Percentiles rank a stretch among this genome's conserved stretches.
phyloP scores from a whole-genome alignment of 2,329 filamentous ascomycete genomes.

The Alternaria incomplexa region DNA sequence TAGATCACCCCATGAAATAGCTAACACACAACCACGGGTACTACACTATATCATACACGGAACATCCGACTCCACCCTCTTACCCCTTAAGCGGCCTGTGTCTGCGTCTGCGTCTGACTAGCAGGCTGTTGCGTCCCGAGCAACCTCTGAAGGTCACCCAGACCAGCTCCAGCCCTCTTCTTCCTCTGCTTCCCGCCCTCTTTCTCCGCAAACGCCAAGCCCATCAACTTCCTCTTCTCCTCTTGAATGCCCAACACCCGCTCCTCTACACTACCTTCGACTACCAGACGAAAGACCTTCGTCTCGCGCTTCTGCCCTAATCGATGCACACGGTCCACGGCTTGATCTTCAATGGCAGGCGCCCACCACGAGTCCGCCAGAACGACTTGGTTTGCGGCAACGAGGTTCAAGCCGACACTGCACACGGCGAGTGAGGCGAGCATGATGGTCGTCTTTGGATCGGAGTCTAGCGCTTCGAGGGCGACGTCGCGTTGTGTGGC shows the following conservation, averaged over 20 bases:
- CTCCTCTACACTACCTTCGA: slow-evolving; percentile 82
- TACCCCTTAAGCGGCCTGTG: not conserved
- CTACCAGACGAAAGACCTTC: slow-evolving; percentile 80
- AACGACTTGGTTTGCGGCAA: slow-evolving; percentile 84
- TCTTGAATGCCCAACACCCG: slow-evolving; percentile 78
- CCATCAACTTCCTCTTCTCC: slow-evolving; percentile 79
- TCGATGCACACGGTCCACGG: slow-evolving; percentile 84
- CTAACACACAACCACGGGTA: not conserved
- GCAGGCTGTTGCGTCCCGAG: slow-evolving; percentile 31
- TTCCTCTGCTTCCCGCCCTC: slow-evolving; percentile 59
- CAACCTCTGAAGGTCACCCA: slow-evolving; percentile 53
- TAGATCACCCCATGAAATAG: not conserved
- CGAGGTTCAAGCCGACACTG: slow-evolving; percentile 84
- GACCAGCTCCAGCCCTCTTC: slow-evolving; percentile 50
- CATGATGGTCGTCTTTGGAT: slow-evolving; percentile 73
- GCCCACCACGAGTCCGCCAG: slow-evolving; percentile 89
- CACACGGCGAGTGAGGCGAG: slow-evolving; percentile 83
- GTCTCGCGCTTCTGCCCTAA: slow-evolving; percentile 81
- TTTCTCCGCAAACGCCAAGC: slow-evolving; percentile 80
- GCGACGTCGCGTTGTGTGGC: slow-evolving; percentile 73
- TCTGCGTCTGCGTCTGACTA: slow-evolving; percentile 3
- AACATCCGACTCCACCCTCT: not conserved
- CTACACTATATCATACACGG: not conserved
- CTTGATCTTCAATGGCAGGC: slow-evolving; percentile 90
- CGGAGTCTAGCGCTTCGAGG: slow-evolving; percentile 69